These are phyloP conservation scores for Cantharellus cinnabarinus DNA, from an alignment of 768 basidiomycete genomes.

Conservation along the genomic window DNA sequence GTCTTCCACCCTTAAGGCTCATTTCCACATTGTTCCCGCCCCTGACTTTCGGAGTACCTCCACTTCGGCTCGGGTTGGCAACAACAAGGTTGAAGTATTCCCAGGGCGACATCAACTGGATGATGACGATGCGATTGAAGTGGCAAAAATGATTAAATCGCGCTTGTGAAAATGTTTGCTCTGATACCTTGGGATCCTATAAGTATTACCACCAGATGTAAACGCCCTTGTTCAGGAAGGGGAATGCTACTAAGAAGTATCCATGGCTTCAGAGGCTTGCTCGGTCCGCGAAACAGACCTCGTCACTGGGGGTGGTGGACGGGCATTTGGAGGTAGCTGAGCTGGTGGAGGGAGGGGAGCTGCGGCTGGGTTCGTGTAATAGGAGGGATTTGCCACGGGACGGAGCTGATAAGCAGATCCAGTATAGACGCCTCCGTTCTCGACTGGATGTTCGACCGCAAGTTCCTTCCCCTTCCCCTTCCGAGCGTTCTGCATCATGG, in stretches of 20 bases:
- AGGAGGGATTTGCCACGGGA: no score
- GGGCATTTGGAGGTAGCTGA: neutral
- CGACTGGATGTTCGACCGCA: no score
- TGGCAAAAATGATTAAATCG: neutral
- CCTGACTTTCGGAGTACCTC: neutral
- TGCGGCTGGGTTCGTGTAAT: no score
- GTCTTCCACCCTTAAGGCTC: neutral
- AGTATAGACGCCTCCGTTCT: no score
- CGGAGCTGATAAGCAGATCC: no score
- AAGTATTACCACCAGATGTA: no score
- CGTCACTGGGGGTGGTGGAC: neutral
- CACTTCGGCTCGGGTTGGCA: no score
- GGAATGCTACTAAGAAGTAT: neutral
- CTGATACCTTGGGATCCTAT: neutral
- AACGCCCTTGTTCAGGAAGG: no score
- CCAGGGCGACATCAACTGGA: neutral
- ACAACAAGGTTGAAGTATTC: neutral
- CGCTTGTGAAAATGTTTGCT: neutral
- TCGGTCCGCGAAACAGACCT: no score
- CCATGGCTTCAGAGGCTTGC: neutral
- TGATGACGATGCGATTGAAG: neutral
- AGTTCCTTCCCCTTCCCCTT: neutral
- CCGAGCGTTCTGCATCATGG: neutral
- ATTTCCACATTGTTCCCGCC: neutral
- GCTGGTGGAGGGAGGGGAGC: neutral